phyloP scores from a whole-genome alignment of 345 rosid species.

The Eucalyptus shirleyi region DNA sequence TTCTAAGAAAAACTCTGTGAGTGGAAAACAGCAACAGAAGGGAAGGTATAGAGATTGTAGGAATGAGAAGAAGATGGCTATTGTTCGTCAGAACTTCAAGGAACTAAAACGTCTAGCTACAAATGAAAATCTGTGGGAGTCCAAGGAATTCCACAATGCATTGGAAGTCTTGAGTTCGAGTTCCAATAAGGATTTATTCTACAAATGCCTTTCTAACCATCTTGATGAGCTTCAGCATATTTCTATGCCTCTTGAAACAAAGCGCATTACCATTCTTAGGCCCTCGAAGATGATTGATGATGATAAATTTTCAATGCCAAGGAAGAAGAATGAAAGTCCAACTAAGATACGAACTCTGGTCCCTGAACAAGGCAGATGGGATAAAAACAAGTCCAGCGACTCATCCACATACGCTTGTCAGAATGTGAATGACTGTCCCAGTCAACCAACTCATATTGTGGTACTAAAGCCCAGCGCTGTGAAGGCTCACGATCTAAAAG shows the following conservation, averaged over 20 bases:
- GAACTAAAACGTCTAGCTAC: slow-evolving; percentile 73
- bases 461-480: slow-evolving; percentile 82
- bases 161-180: slow-evolving; percentile 66
- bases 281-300: slow-evolving; percentile 67
- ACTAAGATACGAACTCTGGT: slow-evolving; percentile 23
- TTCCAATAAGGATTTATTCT: slow-evolving; percentile 61
- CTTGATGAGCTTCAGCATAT: slow-evolving; percentile 35
- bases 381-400: slow-evolving; percentile 19
- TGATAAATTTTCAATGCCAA: slow-evolving; percentile 24
- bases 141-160: slow-evolving; percentile 82
- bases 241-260: slow-evolving; percentile 57
- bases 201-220: slow-evolving; percentile 53
- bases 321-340: slow-evolving; percentile 34
- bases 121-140: slow-evolving; percentile 63
- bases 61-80: slow-evolving; percentile 52
- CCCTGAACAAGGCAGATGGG: slow-evolving; percentile 27
- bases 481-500: slow-evolving; percentile 34
- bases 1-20: slow-evolving; percentile 23
- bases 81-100: slow-evolving; percentile 73
- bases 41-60: slow-evolving; percentile 9
- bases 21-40: slow-evolving; percentile 39
- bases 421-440: slow-evolving; percentile 34
- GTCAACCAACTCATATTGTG: slow-evolving; percentile 78
- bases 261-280: slow-evolving; percentile 78
- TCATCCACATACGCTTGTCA: slow-evolving; percentile 24